Conservation (phyloP, 495 filamentous ascomycete genomes). For the Ramalina peruviana region DNA sequence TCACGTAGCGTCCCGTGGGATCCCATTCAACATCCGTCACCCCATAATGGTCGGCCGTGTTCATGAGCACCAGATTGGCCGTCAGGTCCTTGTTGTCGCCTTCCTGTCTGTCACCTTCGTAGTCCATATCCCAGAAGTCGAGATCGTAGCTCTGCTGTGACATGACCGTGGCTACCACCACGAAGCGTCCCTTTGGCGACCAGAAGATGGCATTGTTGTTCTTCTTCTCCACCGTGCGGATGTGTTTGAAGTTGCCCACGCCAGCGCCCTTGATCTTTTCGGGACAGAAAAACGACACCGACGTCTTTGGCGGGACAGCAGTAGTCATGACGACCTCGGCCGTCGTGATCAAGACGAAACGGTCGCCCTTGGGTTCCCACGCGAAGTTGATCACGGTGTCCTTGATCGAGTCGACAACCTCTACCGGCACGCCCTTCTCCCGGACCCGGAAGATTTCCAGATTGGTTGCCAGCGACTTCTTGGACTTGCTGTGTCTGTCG, state of each 20-base stretch:
- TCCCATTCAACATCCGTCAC: constrained; percentile 98
- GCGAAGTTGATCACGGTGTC: constrained; percentile 98
- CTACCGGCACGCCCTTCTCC: constrained; percentile 95
- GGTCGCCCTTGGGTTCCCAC: constrained; percentile 94
- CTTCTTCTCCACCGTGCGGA: constrained; percentile 91
- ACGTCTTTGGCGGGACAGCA: constrained; percentile 83
- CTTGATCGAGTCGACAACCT: constrained; percentile 93
- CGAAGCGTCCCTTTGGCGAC: constrained; percentile 94
- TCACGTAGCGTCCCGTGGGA: constrained; percentile 84
- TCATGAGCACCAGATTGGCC: constrained; percentile 88
- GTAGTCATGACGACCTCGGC: constrained; percentile 65
- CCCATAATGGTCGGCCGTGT: constrained; percentile 86
- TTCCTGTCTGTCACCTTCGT: constrained; percentile 89
- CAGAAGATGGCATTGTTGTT: constrained; percentile 99
- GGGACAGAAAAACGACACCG: constrained; percentile 89
- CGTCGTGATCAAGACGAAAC: constrained; percentile 94
- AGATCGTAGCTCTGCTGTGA: constrained; percentile 86
- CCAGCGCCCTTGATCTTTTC: constrained; percentile 71
- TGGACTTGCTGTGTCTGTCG: constrained; percentile 95
- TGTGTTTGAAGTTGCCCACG: constrained; percentile 86
- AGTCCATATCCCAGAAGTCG: constrained; percentile 95
- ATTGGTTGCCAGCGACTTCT: constrained; percentile 92
- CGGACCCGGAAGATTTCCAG: constrained; percentile 94
- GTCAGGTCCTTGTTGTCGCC: constrained; percentile 79
- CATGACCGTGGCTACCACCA: constrained; percentile 81